Base-by-base conservation (phyloP, 306 rosid species). In the Vachellia collinsii region DNA sequence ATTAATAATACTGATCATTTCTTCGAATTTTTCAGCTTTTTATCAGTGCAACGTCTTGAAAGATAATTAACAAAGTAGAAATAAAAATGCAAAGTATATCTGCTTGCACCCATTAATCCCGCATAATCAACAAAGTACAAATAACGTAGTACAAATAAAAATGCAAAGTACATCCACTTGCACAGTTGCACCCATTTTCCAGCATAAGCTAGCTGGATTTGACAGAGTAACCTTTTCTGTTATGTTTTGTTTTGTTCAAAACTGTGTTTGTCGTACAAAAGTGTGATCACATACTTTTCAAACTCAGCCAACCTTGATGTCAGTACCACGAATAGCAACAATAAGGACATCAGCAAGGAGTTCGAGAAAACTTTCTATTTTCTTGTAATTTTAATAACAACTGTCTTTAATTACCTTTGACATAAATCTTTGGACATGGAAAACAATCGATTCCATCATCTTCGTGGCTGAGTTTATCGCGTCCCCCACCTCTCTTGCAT, bases 381-480 rank as follows among this genome's bases (percentile, higher is more conserved):
- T 34, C 4, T 16, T 13, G 20, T 6, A 14, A 19, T 66, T 29
- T 19, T 6, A n/a, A 42, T 20, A 70, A 20, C n/a, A 43, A 70
- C 34, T 70, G 54, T 22, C 11, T 12, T 43, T 70, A 6, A 80
- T 66, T 73, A 93, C 97, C 97, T 91, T 90, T 36, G 94, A 85
- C 76, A 83, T 34, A 78, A 88, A 87, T 71, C 77, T 83, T 80
- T 88, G 90, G 71, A 88, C 88, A 78, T 88, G 79, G 77, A 63
- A 84, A 81, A 79, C 54, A 80, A 88, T 83, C 41, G 84, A 77
- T 82, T 91, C 92, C 88, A 88, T 88, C 83, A 88, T 79, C 83
- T 87, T 91, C 42, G 20, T 39, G 59, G 94, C 90, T 78, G 93
- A 86, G 88, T 85, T 88, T 75, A 93, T 83, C 10, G 93, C 83